Evolutionary conservation across 192 early-diverging fungal genomes (phyloP), one percentile per base, ranked within the genome.

Genomic region (Haplosporangium gracile): DNA sequence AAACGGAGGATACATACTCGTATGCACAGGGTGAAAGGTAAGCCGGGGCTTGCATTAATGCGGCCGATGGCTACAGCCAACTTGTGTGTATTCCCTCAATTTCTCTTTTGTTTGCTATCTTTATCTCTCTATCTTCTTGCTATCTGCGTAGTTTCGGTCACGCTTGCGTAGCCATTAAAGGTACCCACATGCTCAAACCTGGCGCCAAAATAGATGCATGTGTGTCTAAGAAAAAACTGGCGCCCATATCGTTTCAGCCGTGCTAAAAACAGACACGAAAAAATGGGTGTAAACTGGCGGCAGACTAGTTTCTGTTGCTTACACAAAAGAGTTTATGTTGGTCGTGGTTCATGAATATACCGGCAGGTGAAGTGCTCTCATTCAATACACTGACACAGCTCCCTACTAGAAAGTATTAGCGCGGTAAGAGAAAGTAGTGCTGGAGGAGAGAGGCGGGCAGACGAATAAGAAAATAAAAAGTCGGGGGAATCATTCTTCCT

Each of bases 401-500:
- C 10, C 49, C 18, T 51, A 20, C 20, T 18, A 51, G 49, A 51
- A 22, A 51, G 1, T 51, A 51, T 51, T 51, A 0, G 49, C 16
- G 49, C 49, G 20, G 20, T 51, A 51, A 22, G 47, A 49, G 47
- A 49, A 49, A 2, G 16, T 10, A 43, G 42, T 49, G 15, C 47
- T 29, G 26, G 26, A 29, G 57, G n/a, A 6, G 11, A 63, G 26
- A 11, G 57, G 9, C 57, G 26, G 26, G 29, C 29, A 65, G 60
- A 32, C 26, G 29, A 65, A 29, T 34, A 4, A 32, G 11, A 65
- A 65, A 65, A 65, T 32, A 32, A 4, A 10, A 8, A 26, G n/a
- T 60, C 57, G 57, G 57, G 26, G 57, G 57, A 60, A 60, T 60
- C 57, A 60, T 60, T 60, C 57, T 60, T 60, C 57, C 57, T 60